Evolutionary conservation across 1,284 basidiomycete species (phyloP), one percentile per base, ranked within the genome.

Genomic region (Ganoderma meredithae): DNA sequence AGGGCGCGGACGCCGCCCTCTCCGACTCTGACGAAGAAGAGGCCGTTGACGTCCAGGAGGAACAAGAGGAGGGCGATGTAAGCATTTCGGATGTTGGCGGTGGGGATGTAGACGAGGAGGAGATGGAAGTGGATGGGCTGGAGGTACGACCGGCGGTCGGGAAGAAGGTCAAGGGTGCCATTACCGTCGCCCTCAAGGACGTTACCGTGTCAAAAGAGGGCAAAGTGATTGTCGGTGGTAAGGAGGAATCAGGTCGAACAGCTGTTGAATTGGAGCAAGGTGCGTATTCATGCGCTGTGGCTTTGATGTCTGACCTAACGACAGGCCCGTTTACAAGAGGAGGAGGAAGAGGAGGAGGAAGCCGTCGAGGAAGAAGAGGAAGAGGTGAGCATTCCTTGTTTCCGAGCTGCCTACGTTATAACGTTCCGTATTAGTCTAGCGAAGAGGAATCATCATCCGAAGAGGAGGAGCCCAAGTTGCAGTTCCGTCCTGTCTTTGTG

Each of bases 401-500:
- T 65, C 25, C 27, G n/a, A 25, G 3, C 15, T 33, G 5, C 19
- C 15, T 44, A 17, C 2, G 25, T 55, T 10, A 31, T 22, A 40
- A 43, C 31, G 17, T n/a, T 43, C 13, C 10, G 7, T 41, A 6
- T 2, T 66, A 93, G 90, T 91, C 91, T 53, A 92, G 91, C 75
- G 92, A 93, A 81, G 90, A 90, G 63, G 91, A 88, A n/a, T 90
- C 90, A 62, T 91, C 88, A 0, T 90, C 89, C 71, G 90, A 90
- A 65, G 88, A 90, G 74, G 82, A 86, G 69, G 76, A 82, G 53
- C 85, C 87, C 1, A 86, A 92, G 81, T 69, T 85, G 71, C 83
- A 87, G 73, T 94, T 96, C 79, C 88, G 95, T 71, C 96, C 96
- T 1, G 90, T 97, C 0, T 98, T 97, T 77, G 88, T 97, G 15